Conservation (phyloP, 2,329 filamentous ascomycete genomes). For the Penicillium sp. region DNA sequence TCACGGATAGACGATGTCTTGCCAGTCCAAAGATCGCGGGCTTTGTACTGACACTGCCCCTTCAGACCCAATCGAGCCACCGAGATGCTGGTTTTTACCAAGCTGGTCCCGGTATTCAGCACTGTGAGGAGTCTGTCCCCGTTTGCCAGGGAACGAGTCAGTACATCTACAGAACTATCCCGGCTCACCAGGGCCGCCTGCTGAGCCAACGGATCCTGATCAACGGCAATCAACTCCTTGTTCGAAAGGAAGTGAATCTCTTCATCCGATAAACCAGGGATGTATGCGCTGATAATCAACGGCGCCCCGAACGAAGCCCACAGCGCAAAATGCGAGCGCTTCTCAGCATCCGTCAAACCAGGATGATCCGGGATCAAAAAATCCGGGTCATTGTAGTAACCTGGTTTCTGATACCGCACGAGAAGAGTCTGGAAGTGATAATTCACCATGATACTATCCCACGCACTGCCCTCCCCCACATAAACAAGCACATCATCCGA, state of each 20-base stretch:
- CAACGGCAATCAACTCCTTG: slow-evolving; percentile 47
- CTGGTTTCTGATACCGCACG: slow-evolving; percentile 50
- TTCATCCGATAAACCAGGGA: slow-evolving; percentile 41
- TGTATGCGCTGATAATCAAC: slow-evolving; percentile 53
- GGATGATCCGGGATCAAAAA: slow-evolving; percentile 56
- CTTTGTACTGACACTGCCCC: slow-evolving; percentile 34
- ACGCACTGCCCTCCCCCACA: slow-evolving; percentile 45
- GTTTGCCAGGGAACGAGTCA: slow-evolving; percentile 53
- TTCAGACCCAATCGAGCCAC: slow-evolving; percentile 45
- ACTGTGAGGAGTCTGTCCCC: slow-evolving; percentile 54
- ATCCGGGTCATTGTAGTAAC: slow-evolving; percentile 55
- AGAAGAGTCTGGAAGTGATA: slow-evolving; percentile 51
- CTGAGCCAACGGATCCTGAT: slow-evolving; percentile 50
- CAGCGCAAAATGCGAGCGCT: slow-evolving; percentile 55
- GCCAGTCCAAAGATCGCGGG: slow-evolving; percentile 53
- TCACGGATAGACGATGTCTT: slow-evolving; percentile 28
- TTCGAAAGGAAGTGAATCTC: slow-evolving; percentile 47
- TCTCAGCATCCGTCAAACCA: slow-evolving; percentile 49
- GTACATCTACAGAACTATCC: slow-evolving; percentile 49
- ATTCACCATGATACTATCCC: slow-evolving; percentile 55
- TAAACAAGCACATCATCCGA: slow-evolving; percentile 51
- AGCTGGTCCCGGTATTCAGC: slow-evolving; percentile 47
- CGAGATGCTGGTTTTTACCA: slow-evolving; percentile 37
- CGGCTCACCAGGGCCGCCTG: slow-evolving; percentile 55
- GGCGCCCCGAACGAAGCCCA: slow-evolving; percentile 57